Evolutionary conservation across 2,329 filamentous ascomycete genomes (phyloP).

Genomic region (Monosporascus sp.): DNA sequence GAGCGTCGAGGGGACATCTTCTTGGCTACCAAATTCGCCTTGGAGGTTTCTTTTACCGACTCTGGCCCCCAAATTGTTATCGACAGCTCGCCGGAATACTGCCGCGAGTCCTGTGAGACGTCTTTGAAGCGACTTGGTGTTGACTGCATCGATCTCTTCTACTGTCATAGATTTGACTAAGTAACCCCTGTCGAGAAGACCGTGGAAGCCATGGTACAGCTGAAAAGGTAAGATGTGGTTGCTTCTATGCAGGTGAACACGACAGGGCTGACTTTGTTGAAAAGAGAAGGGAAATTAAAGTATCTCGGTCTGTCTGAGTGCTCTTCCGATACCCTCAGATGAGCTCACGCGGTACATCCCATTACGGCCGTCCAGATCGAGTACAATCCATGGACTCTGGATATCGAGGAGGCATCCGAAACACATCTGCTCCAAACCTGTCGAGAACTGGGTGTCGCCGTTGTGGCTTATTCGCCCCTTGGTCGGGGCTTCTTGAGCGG

Average conservation of each 20-base stretch:
- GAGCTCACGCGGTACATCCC: constrained; percentile 41
- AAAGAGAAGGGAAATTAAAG: constrained; percentile 43
- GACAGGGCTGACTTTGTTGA: constrained; percentile 3
- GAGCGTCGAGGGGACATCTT: constrained; percentile 36
- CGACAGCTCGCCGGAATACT: constrained; percentile 20
- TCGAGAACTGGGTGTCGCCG: constrained; percentile 31
- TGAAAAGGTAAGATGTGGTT: constrained; percentile 32
- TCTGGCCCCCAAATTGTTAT: constrained; percentile 8
- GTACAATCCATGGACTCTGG: constrained; percentile 18
- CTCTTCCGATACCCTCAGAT: constrained; percentile 39
- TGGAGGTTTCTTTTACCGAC: constrained; percentile 11
- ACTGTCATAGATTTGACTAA: constrained; percentile 43
- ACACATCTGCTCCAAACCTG: neutral
- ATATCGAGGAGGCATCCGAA: constrained; percentile 17
- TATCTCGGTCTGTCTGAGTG: constrained; percentile 46
- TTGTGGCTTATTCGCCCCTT: constrained; percentile 46
- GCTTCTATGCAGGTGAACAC: constrained; percentile 2
- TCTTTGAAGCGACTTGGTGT: constrained; percentile 42
- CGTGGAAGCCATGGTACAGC: constrained; percentile 39
- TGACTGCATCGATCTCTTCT: constrained; percentile 48
- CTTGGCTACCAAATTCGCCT: constrained; percentile 32
- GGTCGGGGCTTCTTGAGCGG: constrained; percentile 46
- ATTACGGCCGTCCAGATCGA: constrained; percentile 48
- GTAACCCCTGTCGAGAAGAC: constrained; percentile 42
- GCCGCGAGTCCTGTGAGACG: constrained; percentile 21